Evolutionary conservation across 176 grass and related monocot genomes (phyloP), one percentile per base, ranked within the genome.

Genomic region (Oropetium thomaeum): DNA sequence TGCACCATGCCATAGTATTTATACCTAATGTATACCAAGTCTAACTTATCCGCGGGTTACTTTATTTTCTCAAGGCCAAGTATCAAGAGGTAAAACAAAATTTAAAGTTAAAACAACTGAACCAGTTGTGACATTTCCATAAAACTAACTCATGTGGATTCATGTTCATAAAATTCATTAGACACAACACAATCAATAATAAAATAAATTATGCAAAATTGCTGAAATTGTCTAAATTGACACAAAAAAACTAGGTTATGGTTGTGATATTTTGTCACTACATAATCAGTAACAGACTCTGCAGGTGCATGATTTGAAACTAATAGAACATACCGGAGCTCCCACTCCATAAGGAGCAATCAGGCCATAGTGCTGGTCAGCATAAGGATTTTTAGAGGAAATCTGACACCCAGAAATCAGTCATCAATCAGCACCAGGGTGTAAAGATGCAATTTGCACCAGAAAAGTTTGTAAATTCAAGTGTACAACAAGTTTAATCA

Each of bases 341-440:
- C 87, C 80, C 75, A 82, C 29, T 70, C 79, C 89, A 57, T 79
- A 92, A 58, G 80, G 77, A 45, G 86, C 43, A 94, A 89, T 72
- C 17, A 90, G 51, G 15, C 91, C 87, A 77, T 89, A 95, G 27
- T 79, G 86, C 66, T 89, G 96, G 61, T 90, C 89, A 65, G 65
- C 59, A 70, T 84, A 88, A 78, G 86, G 57, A 48, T 90, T 78
- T 78, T 74, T 76, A 15, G 89, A 71, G 34, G 62, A 62, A 74
- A 92, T 85, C 91, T 99, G 48, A 53, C 67, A 77, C 5, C 39
- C 42, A 68, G 41, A 72, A 70, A 30, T 10, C 10, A 33, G 62
- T 16, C 33, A 67, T 22, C 51, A 45, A 58, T 83, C 66, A 67
- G 20, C 8, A 41, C 7, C 42, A 38, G 43, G 31, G 43, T 69